Percentiles rank a stretch among this genome's conserved stretches.
These are phyloP conservation scores for Podospora conica DNA, from an alignment of 495 filamentous ascomycete species.

Conservation along the genomic window DNA sequence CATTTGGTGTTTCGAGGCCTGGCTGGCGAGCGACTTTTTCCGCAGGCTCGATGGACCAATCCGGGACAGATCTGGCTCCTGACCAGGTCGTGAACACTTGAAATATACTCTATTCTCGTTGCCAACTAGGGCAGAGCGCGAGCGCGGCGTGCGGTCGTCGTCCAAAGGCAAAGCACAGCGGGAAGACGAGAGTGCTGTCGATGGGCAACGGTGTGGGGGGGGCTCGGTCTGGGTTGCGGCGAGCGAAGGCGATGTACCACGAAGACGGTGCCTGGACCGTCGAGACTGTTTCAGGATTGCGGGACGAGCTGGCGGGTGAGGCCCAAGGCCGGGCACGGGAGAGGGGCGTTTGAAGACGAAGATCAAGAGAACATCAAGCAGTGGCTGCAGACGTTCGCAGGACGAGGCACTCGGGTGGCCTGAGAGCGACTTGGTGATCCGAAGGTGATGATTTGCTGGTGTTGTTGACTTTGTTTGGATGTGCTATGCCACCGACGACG, in stretches of 20 bases:
- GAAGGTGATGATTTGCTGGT: slow-evolving; percentile 13
- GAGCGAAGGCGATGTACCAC: slow-evolving; percentile 22
- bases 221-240: slow-evolving; percentile 12
- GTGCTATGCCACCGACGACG: slow-evolving; percentile 5
- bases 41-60: neutral
- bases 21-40: slow-evolving; percentile 7
- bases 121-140: neutral
- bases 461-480: slow-evolving; percentile 9
- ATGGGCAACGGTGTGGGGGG: slow-evolving; percentile 5
- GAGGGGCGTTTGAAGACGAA: slow-evolving; percentile 26
- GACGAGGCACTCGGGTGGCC: neutral
- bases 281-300: slow-evolving; percentile 32
- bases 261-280: slow-evolving; percentile 14
- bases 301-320: slow-evolving; percentile 18
- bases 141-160: neutral
- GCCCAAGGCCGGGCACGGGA: slow-evolving; percentile 10
- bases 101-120: neutral
- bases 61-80: slow-evolving; percentile 9
- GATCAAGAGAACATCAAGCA: slow-evolving; percentile 41
- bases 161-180: neutral
- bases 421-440: slow-evolving; percentile 11
- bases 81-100: neutral
- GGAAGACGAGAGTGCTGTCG: neutral
- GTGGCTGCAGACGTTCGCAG: slow-evolving; percentile 19
- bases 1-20: slow-evolving; percentile 36